Conservation (phyloP, 2,329 filamentous ascomycete species). For the Westerdykella ornata region DNA sequence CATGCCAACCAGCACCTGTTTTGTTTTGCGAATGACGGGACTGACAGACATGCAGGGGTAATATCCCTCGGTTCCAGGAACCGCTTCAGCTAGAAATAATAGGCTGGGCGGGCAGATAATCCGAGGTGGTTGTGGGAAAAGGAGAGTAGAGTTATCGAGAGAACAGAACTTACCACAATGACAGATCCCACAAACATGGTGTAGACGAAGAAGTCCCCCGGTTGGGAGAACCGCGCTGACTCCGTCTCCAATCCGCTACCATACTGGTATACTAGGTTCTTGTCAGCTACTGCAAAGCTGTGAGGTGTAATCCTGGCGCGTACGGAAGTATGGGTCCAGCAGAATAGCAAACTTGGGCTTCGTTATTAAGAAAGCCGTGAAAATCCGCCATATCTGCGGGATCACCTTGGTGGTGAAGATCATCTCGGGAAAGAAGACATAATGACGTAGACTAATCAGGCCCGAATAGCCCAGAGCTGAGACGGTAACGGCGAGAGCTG, state of each 20-base stretch:
- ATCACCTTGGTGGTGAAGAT: constrained; percentile 50
- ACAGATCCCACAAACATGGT: constrained; percentile 63
- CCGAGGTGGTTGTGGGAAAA: constrained; percentile 46
- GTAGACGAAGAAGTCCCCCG: constrained; percentile 77
- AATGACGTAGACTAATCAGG: constrained; percentile 46
- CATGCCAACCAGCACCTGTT: constrained; percentile 42
- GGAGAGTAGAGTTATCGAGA: constrained; percentile 12
- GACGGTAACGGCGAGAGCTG: constrained; percentile 56
- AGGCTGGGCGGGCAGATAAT: constrained; percentile 51
- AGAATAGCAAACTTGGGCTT: constrained; percentile 52
- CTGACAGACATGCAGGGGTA: constrained; percentile 45
- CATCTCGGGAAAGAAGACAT: constrained; percentile 50
- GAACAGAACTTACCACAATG: constrained; percentile 65
- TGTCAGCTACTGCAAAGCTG: constrained; percentile 24
- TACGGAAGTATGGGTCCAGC: constrained; percentile 67
- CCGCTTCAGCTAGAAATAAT: constrained; percentile 45
- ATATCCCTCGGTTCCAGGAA: constrained; percentile 52
- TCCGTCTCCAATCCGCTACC: constrained; percentile 64
- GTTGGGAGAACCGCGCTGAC: constrained; percentile 63
- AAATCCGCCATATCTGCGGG: constrained; percentile 55
- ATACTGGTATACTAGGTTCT: constrained; percentile 62
- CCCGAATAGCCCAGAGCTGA: constrained; percentile 57
- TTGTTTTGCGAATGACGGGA: constrained; percentile 48
- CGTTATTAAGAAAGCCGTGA: constrained; percentile 55
- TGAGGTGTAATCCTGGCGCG: constrained; percentile 14